Base-by-base conservation (phyloP, 1,284 basidiomycete genomes). In the Leccinum subatratum region DNA sequence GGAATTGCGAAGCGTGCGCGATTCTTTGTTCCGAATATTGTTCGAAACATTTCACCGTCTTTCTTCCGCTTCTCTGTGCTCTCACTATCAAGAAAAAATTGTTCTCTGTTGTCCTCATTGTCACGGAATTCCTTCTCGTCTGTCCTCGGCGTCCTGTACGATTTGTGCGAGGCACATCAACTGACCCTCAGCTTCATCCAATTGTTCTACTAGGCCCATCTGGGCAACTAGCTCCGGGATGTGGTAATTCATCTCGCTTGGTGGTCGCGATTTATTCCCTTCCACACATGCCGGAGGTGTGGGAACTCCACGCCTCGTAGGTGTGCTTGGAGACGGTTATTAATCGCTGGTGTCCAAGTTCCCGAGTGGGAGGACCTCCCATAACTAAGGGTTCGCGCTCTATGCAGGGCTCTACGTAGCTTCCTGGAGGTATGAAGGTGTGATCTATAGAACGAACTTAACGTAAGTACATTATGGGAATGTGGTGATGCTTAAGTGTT, bases 81-180 rank as follows among this genome's bases (percentile, higher is more conserved):
- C 80, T 92, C 87, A 63, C 80, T 80, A 4, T 88, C 84, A 42
- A 81, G 70, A 75, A 92, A 91, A 3, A 87, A 74, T 7, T 79
- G 82, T 22, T 89, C 81, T 16, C 90, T 80, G 63, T 85, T 86
- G 11, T 87, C 85, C 74, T 92, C 90, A 69, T 85, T 83, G 1
- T 79, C 78, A 16, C 83, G 82, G 78, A 89, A 92, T 45, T 86
- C 83, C 5, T 67, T 92, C 89, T 14, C 89, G 83, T 62, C 78
- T 79, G 48, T 84, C 81, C 71, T 92, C 90, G 2, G 83, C 84
- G 59, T 85, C 82, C 58, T 83, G 80, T 0, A 85, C 82, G 2
- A 81, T 79, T 11, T 81, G 78, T 11, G 81, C 77, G 9, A 83
- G 77, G 42, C 83, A 76, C 1, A 79, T 76, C 16, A 90, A 70